Evolutionary conservation across 2,329 filamentous ascomycete genomes (phyloP), one percentile per base, ranked within the genome.

Genomic region (Colletotrichum musicola): DNA sequence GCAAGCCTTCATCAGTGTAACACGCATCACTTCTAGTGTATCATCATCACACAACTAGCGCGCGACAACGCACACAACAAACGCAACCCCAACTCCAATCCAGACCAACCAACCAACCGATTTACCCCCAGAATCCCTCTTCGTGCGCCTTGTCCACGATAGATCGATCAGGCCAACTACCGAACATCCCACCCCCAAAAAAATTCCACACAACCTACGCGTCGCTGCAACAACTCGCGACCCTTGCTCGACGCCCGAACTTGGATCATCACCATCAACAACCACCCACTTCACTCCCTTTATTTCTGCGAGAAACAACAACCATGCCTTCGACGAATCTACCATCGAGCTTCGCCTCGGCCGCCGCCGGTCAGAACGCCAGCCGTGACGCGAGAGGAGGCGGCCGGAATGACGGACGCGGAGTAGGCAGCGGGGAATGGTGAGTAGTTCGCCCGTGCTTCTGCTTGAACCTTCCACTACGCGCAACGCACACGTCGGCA

Each of bases 301-400:
- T 16, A 42, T 44, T 54, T 64, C 47, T 54, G 64, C 57, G 30
- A 35, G 4, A 35, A 64, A n/a, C n/a, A n/a, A 73, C 73, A 74
- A 81, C 71, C 69, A 86, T 94, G 92, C 88, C 91, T 83, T 89
- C 90, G 79, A 35, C 30, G 30, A 90, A 92, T 83, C 88, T 94
- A 80, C 90, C 92, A 76, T 93, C 92, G 75, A 94, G 91, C 86
- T 95, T 95, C 83, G 92, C 92, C 79, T 94, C 92, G 78, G 92
- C 92, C 76, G 92, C 92, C 74, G 92, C 92, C 79, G 92, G 92
- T 80, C 92, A 93, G 80, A 90, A 86, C 75, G 83, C 85, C 78
- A 89, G 79, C 81, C 88, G 86, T 79, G 88, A 88, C 80, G 79
- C 83, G 75, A 86, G 85, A 82, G 82, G 85, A 82, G 82, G 81